Evolutionary conservation across 106 monocot species (phyloP), one percentile per base, ranked within the genome.

Genomic region (Dactylorhiza incarnata): DNA sequence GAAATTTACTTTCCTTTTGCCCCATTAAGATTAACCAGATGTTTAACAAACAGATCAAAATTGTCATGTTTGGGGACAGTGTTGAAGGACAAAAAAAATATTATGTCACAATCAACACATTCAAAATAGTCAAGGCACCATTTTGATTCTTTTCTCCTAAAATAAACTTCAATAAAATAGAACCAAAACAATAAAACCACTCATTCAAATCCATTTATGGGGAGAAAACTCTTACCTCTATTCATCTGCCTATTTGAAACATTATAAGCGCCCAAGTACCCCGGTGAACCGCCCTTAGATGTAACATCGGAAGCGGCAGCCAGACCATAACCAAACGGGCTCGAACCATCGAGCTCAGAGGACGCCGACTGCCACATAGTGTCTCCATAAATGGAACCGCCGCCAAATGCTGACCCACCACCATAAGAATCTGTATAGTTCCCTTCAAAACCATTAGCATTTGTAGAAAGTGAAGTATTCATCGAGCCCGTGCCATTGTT

Each of bases 281-380:
- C 83, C 47, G 77, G 17, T 48, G 89, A 85, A 63, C 68, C 71
- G 46, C 67, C 49, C 74, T 85, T 85, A 49, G 61, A 45, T 23
- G 77, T 68, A 46, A 81, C 76, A 79, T 87, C 87, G 19, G 87
- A 78, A 77, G 81, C 71, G 53, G 78, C 72, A 82, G 75, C 73
- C 71, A 89, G 87, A 22, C 80, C 89, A 81, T 87, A 92, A 74
- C 79, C 84, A 83, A 92, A 92, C 78, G 89, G 80, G 29, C 84
- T 76, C 58, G 87, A 69, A 20, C 79, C 85, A 56, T 87, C 87
- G 65, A 87, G 76, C 71, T 92, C 92, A 54, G 84, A 83, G 53
- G 87, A 73, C 37, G 74, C 77, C 52, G 87, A 73, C 37, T 79
- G 81, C 92, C 92, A 92, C 16, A 80, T 87, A 78, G 86, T 25